phyloP scores from a whole-genome alignment of 2,329 filamentous ascomycete species.

The Sporothrix brasiliensis region DNA sequence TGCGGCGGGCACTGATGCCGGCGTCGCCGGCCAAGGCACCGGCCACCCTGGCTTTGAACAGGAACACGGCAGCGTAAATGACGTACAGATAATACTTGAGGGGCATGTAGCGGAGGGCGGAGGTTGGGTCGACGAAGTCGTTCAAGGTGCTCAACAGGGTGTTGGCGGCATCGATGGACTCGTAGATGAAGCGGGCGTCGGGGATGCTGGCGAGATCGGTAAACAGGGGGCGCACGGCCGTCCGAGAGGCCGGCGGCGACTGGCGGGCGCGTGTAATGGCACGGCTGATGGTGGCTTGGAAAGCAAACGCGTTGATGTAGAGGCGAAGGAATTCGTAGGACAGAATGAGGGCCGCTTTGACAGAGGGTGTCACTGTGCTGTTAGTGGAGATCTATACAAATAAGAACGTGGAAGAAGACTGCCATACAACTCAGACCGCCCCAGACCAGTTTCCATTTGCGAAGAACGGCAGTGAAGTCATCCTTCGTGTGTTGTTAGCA shows the following conservation, averaged over 20 bases:
- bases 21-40: constrained; percentile 60
- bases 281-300: constrained; percentile 68
- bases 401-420: neutral
- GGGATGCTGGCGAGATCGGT: constrained; percentile 60
- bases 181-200: constrained; percentile 68
- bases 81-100: constrained; percentile 64
- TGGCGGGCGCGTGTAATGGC: constrained; percentile 46
- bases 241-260: constrained; percentile 40
- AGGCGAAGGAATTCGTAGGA: constrained; percentile 73
- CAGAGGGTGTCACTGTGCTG: constrained; percentile 58
- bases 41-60: constrained; percentile 65
- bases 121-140: constrained; percentile 60
- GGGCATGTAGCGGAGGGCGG: constrained; percentile 65
- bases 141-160: constrained; percentile 63
- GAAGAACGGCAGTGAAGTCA: constrained; percentile 69
- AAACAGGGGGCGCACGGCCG: constrained; percentile 48
- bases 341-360: constrained; percentile 68
- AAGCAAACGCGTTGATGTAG: constrained; percentile 76
- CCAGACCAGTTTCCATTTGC: constrained; percentile 72
- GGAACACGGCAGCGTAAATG: constrained; percentile 66
- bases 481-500: constrained; percentile 47
- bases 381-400: neutral
- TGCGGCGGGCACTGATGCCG: constrained; percentile 57
- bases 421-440: constrained; percentile 63
- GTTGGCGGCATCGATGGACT: constrained; percentile 66